Evolutionary conservation across 495 filamentous ascomycete genomes (phyloP).

Genomic region (Penicillium steckii): DNA sequence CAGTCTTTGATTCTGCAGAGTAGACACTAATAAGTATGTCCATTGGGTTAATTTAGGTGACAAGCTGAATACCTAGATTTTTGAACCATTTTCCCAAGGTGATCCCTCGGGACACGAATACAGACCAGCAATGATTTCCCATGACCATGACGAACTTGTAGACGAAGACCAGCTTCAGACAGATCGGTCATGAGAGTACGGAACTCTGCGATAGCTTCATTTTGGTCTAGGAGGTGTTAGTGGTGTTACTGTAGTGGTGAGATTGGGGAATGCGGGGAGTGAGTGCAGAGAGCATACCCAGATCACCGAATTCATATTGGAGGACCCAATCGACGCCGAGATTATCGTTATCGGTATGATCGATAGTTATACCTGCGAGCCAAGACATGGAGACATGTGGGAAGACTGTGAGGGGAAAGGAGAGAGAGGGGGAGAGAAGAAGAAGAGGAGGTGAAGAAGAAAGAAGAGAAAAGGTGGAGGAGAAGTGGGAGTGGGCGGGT

Average conservation of each 20-base stretch:
- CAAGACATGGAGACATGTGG: slow-evolving; percentile 21
- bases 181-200: slow-evolving; percentile 71
- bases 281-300: slow-evolving; percentile 31
- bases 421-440: slow-evolving; percentile 2
- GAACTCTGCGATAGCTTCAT: slow-evolving; percentile 69
- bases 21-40: too few species aligned
- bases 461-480: neutral
- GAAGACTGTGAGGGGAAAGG: neutral
- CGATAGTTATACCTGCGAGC: slow-evolving; percentile 23
- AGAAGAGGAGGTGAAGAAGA: slow-evolving; percentile 1
- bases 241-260: neutral
- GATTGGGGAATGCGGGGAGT: too few species aligned
- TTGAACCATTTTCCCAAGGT: slow-evolving; percentile 54
- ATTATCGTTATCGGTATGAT: slow-evolving; percentile 32
- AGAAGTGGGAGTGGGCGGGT: neutral
- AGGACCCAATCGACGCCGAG: slow-evolving; percentile 46
- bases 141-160: slow-evolving; percentile 81
- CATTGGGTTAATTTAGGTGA: too few species aligned
- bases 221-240: slow-evolving; percentile 50
- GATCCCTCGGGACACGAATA: slow-evolving; percentile 58
- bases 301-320: slow-evolving; percentile 37
- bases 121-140: slow-evolving; percentile 77
- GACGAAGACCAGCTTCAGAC: slow-evolving; percentile 69
- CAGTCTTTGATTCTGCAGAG: slow-evolving; percentile 80
- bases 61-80: slow-evolving; percentile 57